Evolutionary conservation across 306 rosid species (phyloP), one percentile per base, ranked within the genome.

Genomic region (Mucuna pruriens): DNA sequence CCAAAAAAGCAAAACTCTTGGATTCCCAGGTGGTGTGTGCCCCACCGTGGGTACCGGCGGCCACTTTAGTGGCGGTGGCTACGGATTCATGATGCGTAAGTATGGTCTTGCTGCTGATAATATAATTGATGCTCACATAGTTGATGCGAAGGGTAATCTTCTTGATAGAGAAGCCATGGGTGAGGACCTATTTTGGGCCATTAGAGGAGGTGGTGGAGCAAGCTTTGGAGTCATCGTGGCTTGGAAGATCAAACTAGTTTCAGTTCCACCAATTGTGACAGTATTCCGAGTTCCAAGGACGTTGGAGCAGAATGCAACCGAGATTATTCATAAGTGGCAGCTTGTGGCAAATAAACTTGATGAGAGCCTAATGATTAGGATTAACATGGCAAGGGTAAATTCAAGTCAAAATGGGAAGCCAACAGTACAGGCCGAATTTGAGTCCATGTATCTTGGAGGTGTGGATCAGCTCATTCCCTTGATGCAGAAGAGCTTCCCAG

Each of bases 171-270:
- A 81, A 51, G 7, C 84, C 15, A 90, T 88, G 95, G 94, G 92
- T 8, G 89, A 89, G 16, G 92, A 90, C 72, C 80, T 92, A 20
- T 92, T 92, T 67, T 92, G 92, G 97, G 97, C 95, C 1, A 89
- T 90, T 26, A 81, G 86, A 60, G 95, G 97, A 4, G 95, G 95
- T 25, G 92, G 93, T 0, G 92, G 89, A 17, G 87, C 87, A 2
- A 88, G 90, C 62, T 92, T 90, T 42, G 93, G 97, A 9, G 92
- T 92, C 6, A 69, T 90, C 3, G 19, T 88, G 1, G 69, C 93
- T 1, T 92, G 88, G 86, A 89, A 81, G 23, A 22, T 92, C 2
- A 69, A 67, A 49, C 42, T 90, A 52, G 92, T 92, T 40, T 71
- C 83, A 0, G 90, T 90, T 29, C 95, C 97, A 9, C 74, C 83